phyloP scores from a whole-genome alignment of 345 rosid species.

The Populus pruinosa region DNA sequence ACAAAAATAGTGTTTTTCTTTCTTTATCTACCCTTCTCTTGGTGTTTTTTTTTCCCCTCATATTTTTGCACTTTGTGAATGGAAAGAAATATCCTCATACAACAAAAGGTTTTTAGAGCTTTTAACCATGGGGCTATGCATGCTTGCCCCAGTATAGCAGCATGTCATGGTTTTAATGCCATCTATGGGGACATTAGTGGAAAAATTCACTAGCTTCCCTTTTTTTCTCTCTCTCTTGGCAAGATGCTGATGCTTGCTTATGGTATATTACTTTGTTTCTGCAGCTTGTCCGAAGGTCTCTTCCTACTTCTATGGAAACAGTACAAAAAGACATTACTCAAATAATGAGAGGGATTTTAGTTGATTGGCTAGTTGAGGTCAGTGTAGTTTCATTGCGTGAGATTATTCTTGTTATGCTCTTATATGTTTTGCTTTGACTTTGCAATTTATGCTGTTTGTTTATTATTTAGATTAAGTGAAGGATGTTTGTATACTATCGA shows the following conservation, averaged over 20 bases:
- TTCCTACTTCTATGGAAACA: slow-evolving; percentile 60
- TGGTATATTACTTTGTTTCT: slow-evolving; percentile 18
- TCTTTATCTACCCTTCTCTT: neutral
- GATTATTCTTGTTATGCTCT: neutral
- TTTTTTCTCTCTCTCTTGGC: neutral
- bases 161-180: neutral
- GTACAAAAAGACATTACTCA: slow-evolving; percentile 71
- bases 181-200: slow-evolving; percentile 1
- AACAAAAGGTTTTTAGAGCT: neutral
- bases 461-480: neutral
- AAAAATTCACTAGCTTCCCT: neutral
- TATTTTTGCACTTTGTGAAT: neutral
- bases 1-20: neutral
- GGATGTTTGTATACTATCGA: neutral
- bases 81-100: neutral
- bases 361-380: slow-evolving; percentile 99
- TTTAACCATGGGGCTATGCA: neutral
- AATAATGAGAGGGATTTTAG: slow-evolving; percentile 79
- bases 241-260: slow-evolving; percentile 3
- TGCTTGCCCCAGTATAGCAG: neutral
- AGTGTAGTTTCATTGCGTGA: slow-evolving; percentile 1
- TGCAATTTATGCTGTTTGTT: neutral
- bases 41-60: neutral
- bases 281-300: slow-evolving; percentile 69
- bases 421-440: neutral